These are phyloP conservation scores for Gynochthodes officinalis DNA, from an alignment of 257 asterid genomes.

Conservation along the genomic window DNA sequence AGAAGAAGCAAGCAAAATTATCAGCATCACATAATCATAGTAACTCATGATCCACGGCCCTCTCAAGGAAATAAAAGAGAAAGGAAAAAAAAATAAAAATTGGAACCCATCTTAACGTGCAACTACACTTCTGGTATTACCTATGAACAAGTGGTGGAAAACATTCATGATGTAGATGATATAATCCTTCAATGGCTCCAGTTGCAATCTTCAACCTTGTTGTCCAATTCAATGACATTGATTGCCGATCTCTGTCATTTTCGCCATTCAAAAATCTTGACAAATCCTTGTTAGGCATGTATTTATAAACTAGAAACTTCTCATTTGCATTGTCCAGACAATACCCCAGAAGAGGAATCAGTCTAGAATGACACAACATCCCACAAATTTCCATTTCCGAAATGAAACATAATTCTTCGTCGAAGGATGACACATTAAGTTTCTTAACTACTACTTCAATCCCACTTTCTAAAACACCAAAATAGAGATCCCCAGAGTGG, in stretches of 20 bases:
- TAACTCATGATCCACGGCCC: neutral
- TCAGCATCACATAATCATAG: neutral
- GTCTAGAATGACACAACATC: neutral
- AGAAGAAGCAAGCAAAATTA: neutral
- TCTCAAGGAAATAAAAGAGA: neutral
- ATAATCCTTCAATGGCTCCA: slow-evolving; percentile 8
- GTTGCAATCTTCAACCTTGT: slow-evolving; percentile 18
- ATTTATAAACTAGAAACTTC: slow-evolving; percentile 17
- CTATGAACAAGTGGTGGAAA: slow-evolving; percentile 23
- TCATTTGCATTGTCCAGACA: slow-evolving; percentile 1
- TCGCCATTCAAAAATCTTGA: neutral
- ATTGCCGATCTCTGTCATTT: neutral
- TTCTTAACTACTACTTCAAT: slow-evolving; percentile 2
- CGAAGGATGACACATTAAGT: neutral
- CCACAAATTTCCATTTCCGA: slow-evolving; percentile 1
- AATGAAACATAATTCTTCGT: neutral
- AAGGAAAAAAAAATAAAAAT: neutral
- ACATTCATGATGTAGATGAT: slow-evolving; percentile 13
- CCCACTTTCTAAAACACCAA: neutral
- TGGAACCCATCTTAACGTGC: neutral
- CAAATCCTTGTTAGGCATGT: slow-evolving; percentile 9
- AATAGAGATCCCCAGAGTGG: neutral
- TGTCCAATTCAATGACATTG: neutral
- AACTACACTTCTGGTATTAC: no score
- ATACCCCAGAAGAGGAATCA: slow-evolving; percentile 16